A percentile compares a stretch with the other conserved stretches of the same genome.
Conservation (phyloP, 108 stramenopile genomes). For the Cyclotella sp. region DNA sequence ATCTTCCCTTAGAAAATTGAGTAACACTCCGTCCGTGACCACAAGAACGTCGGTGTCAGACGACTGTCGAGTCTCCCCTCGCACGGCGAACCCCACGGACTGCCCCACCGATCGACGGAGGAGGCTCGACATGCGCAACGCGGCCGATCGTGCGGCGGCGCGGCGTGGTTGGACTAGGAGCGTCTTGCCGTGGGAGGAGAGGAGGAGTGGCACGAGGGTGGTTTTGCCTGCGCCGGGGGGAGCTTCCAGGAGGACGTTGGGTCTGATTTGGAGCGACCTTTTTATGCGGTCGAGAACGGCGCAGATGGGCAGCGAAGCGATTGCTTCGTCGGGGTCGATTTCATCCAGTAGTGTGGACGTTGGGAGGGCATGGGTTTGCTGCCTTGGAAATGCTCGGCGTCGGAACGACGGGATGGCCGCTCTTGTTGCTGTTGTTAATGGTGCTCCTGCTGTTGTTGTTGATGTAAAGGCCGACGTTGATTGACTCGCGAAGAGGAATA, state of each 20-base stretch:
- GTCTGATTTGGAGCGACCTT: conserved; percentile 17
- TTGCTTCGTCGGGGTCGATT: no score
- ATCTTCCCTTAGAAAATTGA: conserved; percentile 57
- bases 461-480: no score
- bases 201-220: conserved; percentile 60
- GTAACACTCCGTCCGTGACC: conserved; percentile 71
- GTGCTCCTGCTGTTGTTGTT: no score
- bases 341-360: no score
- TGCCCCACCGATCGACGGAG: conserved; percentile 40
- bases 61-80: conserved; percentile 57
- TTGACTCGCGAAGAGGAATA: no score
- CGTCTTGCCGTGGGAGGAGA: conserved; percentile 26
- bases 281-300: conserved; percentile 16
- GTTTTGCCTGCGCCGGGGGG: conserved; percentile 79
- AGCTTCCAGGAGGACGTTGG: conserved; percentile 67
- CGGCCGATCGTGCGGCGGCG: conserved; percentile 72
- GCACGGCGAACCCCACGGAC: conserved; percentile 63
- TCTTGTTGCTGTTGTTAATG: no score
- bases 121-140: conserved; percentile 61
- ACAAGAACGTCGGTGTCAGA: conserved; percentile 48
- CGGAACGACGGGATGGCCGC: no score
- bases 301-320: conserved; percentile 15
- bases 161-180: conserved; percentile 68
- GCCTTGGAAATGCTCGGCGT: no score
- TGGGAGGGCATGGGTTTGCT: no score